Percentiles rank a stretch among this genome's conserved stretches.
These are phyloP conservation scores for Elongisporangium senticosum DNA, from an alignment of 352 stramenopile species.

Conservation along the genomic window DNA sequence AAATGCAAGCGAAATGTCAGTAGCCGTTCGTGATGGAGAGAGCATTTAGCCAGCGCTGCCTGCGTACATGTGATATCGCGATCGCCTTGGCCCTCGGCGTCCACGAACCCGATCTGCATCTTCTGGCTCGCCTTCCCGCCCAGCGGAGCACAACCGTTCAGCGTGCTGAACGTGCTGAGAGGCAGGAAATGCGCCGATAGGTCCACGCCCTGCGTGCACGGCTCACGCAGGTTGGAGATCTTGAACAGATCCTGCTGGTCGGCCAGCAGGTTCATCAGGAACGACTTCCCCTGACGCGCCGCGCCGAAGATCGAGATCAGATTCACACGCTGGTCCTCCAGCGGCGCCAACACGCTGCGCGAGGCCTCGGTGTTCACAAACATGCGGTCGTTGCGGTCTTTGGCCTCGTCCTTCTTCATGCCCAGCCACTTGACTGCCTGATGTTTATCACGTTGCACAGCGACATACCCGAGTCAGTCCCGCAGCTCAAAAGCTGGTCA, in stretches of 20 bases:
- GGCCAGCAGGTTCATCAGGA: conserved; percentile 84
- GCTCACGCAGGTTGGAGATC: conserved; percentile 83
- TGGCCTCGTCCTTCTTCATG: conserved; percentile 36
- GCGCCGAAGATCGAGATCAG: conserved; percentile 85
- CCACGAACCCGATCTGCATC: conserved; percentile 81
- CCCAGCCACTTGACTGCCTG: conserved; percentile 84
- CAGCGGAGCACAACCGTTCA: conserved; percentile 57
- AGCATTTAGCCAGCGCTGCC: not conserved
- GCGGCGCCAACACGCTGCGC: conserved; percentile 48
- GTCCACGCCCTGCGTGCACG: conserved; percentile 82
- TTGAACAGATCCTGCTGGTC: conserved; percentile 85
- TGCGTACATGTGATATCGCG: conserved; percentile 77
- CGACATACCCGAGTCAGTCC: not conserved
- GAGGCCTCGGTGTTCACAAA: conserved; percentile 58
- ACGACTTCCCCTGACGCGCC: conserved; percentile 79
- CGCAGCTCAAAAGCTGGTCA: not conserved
- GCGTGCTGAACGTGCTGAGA: conserved; percentile 54
- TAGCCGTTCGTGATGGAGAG: not conserved
- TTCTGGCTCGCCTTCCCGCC: conserved; percentile 17
- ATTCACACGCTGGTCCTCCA: conserved; percentile 67
- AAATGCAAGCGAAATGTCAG: not conserved
- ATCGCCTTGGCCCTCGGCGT: conserved; percentile 81
- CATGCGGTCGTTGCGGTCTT: conserved; percentile 52
- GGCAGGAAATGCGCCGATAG: conserved; percentile 74
- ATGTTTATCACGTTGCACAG: not conserved